Evolutionary conservation across 2,329 filamentous ascomycete species (phyloP), one percentile per base, ranked within the genome.

Genomic region (Epichloe sp.): DNA sequence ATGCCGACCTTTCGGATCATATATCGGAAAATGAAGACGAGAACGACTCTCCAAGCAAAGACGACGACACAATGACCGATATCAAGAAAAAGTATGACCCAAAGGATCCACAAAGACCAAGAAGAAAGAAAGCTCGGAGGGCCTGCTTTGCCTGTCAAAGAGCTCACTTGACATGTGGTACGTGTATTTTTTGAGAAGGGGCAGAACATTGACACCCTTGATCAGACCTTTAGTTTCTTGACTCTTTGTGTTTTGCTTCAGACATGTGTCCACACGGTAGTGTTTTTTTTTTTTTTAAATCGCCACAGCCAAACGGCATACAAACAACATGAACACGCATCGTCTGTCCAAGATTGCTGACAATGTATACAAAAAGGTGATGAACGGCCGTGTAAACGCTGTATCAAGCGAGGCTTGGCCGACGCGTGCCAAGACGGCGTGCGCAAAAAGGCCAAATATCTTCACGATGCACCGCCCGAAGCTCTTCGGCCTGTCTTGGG

Each of bases 381-480:
- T 66, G 91, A 98, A 68, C 80, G 93, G 59, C 93, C 93, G 49
- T 98, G 93, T 65, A 82, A 89, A 63, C 78, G 93, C 62, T 98
- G 93, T 67, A 88, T 97, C 60, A 96, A 96, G 69, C 85, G 93
- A 60, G 88, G 88, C 44, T 79, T 97, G 21, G 86, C 89, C 61
- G 89, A 95, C 65, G 82, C 82, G 54, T 98, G 93, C 63, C 89
- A 95, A 67, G 93, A 98, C 64, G 93, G 93, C 50, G 89, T 97
- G 48, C 85, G 93, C 56, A 98, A 98, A 70, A 98, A 97, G 76
- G 93, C 93, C 49, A 98, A 98, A 68, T 98, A 98, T 67, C 85
- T 98, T 52, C 90, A 97, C 63, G 93, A 97, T 75, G 89, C 91
- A 26, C 90, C 91, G 37, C 82, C 88, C 49, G 89, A 94, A 65